Conservation (phyloP, 768 basidiomycete species). For the Suillus placidus region DNA sequence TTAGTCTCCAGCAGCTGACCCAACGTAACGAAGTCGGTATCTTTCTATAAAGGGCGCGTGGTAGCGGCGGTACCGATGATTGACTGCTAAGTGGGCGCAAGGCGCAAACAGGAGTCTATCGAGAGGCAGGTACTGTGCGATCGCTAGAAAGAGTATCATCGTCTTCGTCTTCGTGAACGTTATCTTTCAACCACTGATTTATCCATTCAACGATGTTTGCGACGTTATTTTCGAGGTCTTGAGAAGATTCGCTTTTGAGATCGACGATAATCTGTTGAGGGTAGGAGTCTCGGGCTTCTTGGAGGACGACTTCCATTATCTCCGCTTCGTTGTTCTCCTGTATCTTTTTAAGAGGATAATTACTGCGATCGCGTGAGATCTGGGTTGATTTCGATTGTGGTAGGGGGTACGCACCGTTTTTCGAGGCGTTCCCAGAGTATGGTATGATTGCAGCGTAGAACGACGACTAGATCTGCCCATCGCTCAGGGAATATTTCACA, state of each 20-base stretch:
- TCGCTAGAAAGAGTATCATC: too few relatives aligned
- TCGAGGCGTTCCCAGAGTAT: conserved; percentile 89
- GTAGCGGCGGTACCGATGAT: not conserved
- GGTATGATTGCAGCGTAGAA: conserved; percentile 87
- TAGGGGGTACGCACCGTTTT: conserved; percentile 60
- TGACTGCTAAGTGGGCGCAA: too few relatives aligned
- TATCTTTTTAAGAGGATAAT: conserved; percentile 89
- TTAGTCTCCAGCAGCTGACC: not conserved
- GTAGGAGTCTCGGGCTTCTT: conserved; percentile 89
- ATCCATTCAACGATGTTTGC: conserved; percentile 89
- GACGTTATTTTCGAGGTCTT: conserved; percentile 88
- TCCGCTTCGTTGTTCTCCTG: conserved; percentile 99
- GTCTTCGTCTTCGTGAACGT: not conserved
- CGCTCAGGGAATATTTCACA: conserved; percentile 94
- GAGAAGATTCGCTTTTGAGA: conserved; percentile 71
- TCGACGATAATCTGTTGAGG: conserved; percentile 85
- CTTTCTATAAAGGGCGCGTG: not conserved
- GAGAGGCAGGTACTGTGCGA: not conserved
- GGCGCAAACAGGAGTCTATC: too few relatives aligned
- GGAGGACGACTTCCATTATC: conserved; percentile 91
- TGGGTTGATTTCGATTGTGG: not conserved
- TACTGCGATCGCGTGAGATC: conserved; percentile 44
- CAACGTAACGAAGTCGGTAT: not conserved
- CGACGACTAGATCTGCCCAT: conserved; percentile 95
- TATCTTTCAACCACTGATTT: conserved; percentile 59